phyloP scores from a whole-genome alignment of 177 flowering plant species.

The Vitis hybrid region DNA sequence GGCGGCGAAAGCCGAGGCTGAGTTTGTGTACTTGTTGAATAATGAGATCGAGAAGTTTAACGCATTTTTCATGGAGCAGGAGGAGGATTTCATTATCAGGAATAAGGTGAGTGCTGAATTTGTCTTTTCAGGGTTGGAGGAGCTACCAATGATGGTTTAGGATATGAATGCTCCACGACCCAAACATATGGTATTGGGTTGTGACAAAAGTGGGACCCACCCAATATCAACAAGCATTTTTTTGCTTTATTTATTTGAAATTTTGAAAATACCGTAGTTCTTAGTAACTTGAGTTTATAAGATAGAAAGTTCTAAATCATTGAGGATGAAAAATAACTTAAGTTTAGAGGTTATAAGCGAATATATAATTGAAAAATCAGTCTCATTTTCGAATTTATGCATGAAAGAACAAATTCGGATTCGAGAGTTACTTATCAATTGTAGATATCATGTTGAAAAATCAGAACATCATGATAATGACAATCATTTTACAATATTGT shows the following conservation, averaged over 20 bases:
- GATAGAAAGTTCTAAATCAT: too few species aligned
- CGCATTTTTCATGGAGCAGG: conserved; percentile 79
- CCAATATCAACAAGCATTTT: too few species aligned
- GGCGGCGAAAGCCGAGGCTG: conserved; percentile 45
- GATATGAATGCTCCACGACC: neutral
- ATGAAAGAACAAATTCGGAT: neutral
- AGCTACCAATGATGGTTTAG: neutral
- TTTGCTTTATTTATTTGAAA: too few species aligned
- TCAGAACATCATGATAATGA: too few species aligned
- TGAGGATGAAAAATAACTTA: too few species aligned
- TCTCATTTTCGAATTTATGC: neutral
- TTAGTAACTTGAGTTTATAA: too few species aligned
- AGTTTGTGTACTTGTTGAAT: conserved; percentile 60
- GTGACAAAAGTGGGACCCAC: too few species aligned
- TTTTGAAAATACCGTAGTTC: too few species aligned
- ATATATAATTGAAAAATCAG: neutral
- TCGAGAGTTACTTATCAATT: neutral
- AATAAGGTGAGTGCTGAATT: conserved; percentile 41
- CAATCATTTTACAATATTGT: too few species aligned
- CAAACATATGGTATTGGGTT: too few species aligned
- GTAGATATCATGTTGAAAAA: too few species aligned
- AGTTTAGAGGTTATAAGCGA: too few species aligned
- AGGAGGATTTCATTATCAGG: conserved; percentile 82
- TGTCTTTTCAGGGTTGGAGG: neutral
- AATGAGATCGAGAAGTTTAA: conserved; percentile 86